phyloP scores from a whole-genome alignment of 306 rosid species.

The Corylus heterophylla region DNA sequence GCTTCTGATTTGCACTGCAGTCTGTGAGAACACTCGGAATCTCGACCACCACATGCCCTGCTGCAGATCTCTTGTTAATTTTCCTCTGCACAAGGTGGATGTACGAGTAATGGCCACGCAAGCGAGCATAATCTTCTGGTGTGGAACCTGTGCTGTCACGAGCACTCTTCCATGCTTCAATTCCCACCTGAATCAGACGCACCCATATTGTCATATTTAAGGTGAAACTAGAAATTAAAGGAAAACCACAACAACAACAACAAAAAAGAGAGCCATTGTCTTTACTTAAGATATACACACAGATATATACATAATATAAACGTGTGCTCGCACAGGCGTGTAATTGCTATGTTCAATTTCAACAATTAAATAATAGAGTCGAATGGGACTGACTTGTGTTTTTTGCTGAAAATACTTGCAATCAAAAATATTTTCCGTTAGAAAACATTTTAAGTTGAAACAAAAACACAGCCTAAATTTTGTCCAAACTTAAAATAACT shows the following conservation, averaged over 20 bases:
- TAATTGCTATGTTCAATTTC: background rate
- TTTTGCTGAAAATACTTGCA: too few species aligned
- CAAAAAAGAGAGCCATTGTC: background rate
- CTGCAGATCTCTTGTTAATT: conserved; percentile 57
- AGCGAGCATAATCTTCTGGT: conserved; percentile 80
- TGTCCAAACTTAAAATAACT: background rate
- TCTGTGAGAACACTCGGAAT: conserved; percentile 61
- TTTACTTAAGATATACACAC: background rate
- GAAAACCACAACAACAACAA: too few species aligned
- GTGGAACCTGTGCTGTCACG: conserved; percentile 76
- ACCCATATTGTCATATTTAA: conserved; percentile 12
- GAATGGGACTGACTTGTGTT: background rate
- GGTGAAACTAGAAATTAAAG: background rate
- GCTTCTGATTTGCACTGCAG: conserved; percentile 44
- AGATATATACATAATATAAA: too few species aligned
- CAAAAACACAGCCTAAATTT: background rate
- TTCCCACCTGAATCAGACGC: conserved; percentile 64
- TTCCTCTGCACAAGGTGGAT: conserved; percentile 75
- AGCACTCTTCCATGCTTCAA: conserved; percentile 82
- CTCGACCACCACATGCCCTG: conserved; percentile 70
- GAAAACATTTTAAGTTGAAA: too few species aligned
- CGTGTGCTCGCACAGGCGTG: too few species aligned
- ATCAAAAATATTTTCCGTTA: too few species aligned
- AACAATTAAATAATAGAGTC: background rate
- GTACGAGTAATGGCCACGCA: conserved; percentile 69